A percentile compares a stretch with the other conserved stretches of the same genome.
phyloP scores from a whole-genome alignment of 2,329 filamentous ascomycete genomes.

The Eurotiales sp. region DNA sequence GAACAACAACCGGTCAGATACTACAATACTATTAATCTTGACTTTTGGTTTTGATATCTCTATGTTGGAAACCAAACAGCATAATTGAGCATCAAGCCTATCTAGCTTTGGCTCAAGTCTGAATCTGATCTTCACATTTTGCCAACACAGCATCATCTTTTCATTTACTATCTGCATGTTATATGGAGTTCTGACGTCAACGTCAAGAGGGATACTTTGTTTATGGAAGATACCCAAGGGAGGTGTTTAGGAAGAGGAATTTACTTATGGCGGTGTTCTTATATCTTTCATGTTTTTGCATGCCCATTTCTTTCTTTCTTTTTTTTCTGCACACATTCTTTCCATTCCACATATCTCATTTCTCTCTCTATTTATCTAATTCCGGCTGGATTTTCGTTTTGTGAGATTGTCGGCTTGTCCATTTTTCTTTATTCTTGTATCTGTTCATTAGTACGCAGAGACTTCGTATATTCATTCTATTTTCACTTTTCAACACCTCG shows the following conservation, averaged over 20 bases:
- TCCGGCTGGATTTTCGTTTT: neutral
- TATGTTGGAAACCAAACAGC: neutral
- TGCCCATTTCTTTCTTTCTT: constrained; percentile 4
- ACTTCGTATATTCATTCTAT: neutral
- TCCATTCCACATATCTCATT: constrained; percentile 8
- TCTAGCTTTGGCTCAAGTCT: neutral
- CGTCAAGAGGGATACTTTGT: constrained; percentile 8
- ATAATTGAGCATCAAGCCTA: neutral
- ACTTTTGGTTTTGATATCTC: constrained; percentile 4
- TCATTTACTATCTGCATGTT: constrained; percentile 5
- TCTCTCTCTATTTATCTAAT: constrained; percentile 7
- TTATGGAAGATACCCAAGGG: constrained; percentile 8
- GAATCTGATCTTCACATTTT: neutral
- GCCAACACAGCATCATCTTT: neutral
- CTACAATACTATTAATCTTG: neutral
- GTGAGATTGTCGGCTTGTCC: neutral
- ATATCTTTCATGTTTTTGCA: neutral
- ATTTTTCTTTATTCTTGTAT: neutral
- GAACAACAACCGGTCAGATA: constrained; percentile 7
- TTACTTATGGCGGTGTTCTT: neutral
- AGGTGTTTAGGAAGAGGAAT: neutral
- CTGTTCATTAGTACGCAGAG: too few relatives aligned
- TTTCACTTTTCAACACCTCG: neutral
- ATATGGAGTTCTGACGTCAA: constrained; percentile 12
- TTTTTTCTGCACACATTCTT: constrained; percentile 13